Evolutionary conservation across 495 filamentous ascomycete species (phyloP).

Genomic region (Amphirosellinia nigrospora): DNA sequence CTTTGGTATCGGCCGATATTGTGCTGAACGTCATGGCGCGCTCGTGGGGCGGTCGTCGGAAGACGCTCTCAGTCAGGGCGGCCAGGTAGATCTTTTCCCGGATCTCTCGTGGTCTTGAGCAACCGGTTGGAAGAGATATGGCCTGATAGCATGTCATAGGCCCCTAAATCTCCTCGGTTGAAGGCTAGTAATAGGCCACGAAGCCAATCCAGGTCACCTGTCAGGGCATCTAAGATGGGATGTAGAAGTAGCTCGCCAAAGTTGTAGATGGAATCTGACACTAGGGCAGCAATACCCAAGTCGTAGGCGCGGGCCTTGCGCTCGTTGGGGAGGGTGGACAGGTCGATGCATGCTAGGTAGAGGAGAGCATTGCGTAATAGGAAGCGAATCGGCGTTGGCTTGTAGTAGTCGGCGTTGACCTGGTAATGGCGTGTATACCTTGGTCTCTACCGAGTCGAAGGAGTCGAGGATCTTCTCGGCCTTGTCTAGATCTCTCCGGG

Average conservation of each 20-base stretch:
- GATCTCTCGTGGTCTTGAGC: constrained; percentile 82
- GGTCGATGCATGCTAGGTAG: constrained; percentile 95
- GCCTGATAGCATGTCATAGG: constrained; percentile 79
- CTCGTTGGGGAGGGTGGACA: constrained; percentile 74
- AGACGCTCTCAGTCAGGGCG: constrained; percentile 94
- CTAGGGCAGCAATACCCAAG: constrained; percentile 87
- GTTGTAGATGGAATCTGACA: constrained; percentile 96
- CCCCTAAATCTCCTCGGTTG: constrained; percentile 90
- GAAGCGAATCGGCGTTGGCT: constrained; percentile 92
- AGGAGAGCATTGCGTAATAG: constrained; percentile 97
- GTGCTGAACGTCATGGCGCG: constrained; percentile 88
- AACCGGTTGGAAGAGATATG: constrained; percentile 79
- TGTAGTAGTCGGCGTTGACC: constrained; percentile 93
- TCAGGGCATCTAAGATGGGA: constrained; percentile 87
- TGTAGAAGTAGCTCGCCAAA: constrained; percentile 98
- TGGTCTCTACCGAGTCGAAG: constrained; percentile 94
- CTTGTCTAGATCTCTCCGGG: constrained; percentile 83
- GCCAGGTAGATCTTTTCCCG: constrained; percentile 97
- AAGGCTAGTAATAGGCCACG: constrained; percentile 94
- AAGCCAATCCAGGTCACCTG: constrained; percentile 74
- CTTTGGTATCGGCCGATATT: constrained; percentile 91
- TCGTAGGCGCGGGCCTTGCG: constrained; percentile 85
- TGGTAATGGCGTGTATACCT: constrained; percentile 97
- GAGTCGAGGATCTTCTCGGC: constrained; percentile 86
- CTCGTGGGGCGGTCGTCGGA: constrained; percentile 93